Percentiles rank a stretch among this genome's conserved stretches.
Evolutionary conservation across 345 rosid genomes (phyloP).

Genomic region (Tarenaya hassleriana): DNA sequence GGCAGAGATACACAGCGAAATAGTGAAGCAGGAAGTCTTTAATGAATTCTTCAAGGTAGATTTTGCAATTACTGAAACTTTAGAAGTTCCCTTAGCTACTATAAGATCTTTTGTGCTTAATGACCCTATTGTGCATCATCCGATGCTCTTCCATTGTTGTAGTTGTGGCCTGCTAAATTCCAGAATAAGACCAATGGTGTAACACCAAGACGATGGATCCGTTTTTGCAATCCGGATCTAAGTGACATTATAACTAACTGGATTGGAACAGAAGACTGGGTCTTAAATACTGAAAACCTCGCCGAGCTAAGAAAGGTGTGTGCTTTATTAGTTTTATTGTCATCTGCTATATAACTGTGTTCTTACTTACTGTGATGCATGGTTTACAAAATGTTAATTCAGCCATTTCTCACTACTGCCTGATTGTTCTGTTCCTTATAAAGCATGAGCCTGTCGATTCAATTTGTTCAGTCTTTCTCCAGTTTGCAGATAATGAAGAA

Average conservation of each 20-base stretch:
- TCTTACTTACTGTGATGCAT: neutral
- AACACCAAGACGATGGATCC: conserved; percentile 77
- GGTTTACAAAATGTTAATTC: neutral
- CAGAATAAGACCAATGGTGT: conserved; percentile 83
- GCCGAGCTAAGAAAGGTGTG: conserved; percentile 51
- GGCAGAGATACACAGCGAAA: conserved; percentile 75
- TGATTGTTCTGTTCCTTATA: no score
- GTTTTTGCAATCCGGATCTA: conserved; percentile 61
- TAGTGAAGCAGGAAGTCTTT: conserved; percentile 63
- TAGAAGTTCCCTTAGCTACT: neutral
- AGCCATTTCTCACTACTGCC: no score
- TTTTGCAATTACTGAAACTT: conserved; percentile 10
- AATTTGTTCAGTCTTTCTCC: conserved; percentile 15
- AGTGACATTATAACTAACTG: conserved; percentile 60
- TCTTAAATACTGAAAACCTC: conserved; percentile 55
- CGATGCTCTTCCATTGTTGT: conserved; percentile 26
- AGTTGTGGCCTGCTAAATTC: conserved; percentile 72
- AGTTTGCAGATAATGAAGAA: conserved; percentile 71
- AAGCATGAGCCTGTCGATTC: no score
- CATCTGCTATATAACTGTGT: conserved; percentile 6
- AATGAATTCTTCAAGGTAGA: conserved; percentile 55
- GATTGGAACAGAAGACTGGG: conserved; percentile 74
- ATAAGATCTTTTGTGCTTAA: neutral
- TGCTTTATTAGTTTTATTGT: conserved; percentile 8
- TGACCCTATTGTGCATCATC: conserved; percentile 2